Conservation (phyloP, 2,329 filamentous ascomycete species). For the Aspergillus tubingensis region DNA sequence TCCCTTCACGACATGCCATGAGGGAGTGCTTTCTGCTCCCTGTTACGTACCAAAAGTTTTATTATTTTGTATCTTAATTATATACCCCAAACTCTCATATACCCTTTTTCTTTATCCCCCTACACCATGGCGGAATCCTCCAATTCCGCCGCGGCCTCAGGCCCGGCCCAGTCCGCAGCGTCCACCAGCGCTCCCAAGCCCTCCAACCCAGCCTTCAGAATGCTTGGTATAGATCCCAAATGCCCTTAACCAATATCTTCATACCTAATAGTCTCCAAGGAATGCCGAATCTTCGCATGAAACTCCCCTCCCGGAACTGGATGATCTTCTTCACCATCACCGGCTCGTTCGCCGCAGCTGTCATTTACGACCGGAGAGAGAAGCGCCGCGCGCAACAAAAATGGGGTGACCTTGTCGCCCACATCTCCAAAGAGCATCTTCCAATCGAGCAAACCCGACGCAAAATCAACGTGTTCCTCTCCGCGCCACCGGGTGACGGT, state of each 20-base stretch:
- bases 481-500: conserved; percentile 83
- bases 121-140: conserved; percentile 40
- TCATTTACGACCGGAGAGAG: conserved; percentile 90
- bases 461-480: conserved; percentile 81
- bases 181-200: conserved; percentile 32
- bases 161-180: conserved; percentile 36
- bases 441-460: conserved; percentile 72
- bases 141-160: conserved; percentile 38
- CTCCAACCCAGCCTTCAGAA: conserved; percentile 71
- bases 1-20: neutral
- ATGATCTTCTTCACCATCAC: conserved; percentile 87
- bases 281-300: conserved; percentile 77
- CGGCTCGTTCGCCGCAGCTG: conserved; percentile 72
- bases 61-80: neutral
- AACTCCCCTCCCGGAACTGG: conserved; percentile 94
- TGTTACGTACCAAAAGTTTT: neutral
- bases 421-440: conserved; percentile 77
- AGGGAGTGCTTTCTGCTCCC: neutral
- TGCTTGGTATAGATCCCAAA: conserved; percentile 57
- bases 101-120: neutral
- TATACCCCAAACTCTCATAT: neutral
- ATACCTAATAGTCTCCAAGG: conserved; percentile 50
- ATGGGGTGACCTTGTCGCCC: conserved; percentile 83
- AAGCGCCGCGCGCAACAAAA: conserved; percentile 82
- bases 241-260: neutral